Base-by-base conservation (phyloP, 495 filamentous ascomycete genomes). In the Halenospora varia region DNA sequence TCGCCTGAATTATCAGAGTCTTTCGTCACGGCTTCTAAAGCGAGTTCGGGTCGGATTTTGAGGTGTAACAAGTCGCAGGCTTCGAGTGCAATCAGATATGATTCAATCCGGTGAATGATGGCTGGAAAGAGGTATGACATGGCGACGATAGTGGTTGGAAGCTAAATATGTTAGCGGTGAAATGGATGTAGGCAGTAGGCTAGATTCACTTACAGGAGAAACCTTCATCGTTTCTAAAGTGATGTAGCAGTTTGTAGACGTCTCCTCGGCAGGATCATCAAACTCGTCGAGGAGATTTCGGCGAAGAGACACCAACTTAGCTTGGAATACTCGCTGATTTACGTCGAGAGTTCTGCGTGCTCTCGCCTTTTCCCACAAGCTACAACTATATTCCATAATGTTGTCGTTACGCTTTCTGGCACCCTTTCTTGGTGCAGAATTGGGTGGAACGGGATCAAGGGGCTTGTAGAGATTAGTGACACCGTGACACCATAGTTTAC, bases 21-120 rank as follows among this genome's bases (percentile, higher is more conserved):
- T 65, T 98, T 97, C 0, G 94, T 98, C 24, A 97, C 77, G 1
- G 94, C 92, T 65, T 97, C 95, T 1, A 98, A 74, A 0, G 92
- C 92, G 47, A 90, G 75, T 6, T 79, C 80, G 0, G 88, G 80
- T 4, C 73, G 72, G n/a, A 96, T 73, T 2, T 76, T 62, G 2
- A 92, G 70, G 18, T 76, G 76, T 15, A 89, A 64, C 9, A 83
- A 68, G 11, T 81, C 71, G 47, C 86, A 84, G 11, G 82, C 82
- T 56, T 98, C 92, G 3, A 88, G 68, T 0, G 88, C 86, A 54
- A 97, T 87, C 15, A 98, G 73, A 56, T 86, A 89, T 0, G 87
- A 84, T 57, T 98, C 92, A 2, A 97, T 66, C 10, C 90, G 82
- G 60, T 87, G 86, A 25, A 96, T 88, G 22, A 96, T 88, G 2